Evolutionary conservation across 257 asterid species (phyloP), one percentile per base, ranked within the genome.

Genomic region (Osmanthus fragrans): DNA sequence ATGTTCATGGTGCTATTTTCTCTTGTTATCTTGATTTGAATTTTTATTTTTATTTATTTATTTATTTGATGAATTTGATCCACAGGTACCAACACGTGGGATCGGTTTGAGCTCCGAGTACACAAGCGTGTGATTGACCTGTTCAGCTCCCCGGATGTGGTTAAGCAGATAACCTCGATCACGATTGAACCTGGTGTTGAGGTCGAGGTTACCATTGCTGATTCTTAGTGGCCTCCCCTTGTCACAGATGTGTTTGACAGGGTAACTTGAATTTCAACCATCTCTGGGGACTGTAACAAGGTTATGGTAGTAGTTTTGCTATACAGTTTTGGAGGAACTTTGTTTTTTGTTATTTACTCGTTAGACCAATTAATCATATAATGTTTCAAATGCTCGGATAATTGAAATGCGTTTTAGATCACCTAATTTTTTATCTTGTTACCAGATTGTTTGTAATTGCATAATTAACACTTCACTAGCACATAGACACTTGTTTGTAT

Each of bases 121-220:
- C 94, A 89, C 88, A 89, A 89, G 67, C 86, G 94, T 0, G 89
- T 89, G 79, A 89, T 89, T 4, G 94, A 89, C 78, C 92, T 89
- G 49, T 89, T 87, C 87, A 89, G 94, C 56, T 87, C 92, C n/a
- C 88, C 92, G 1, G 89, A 89, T 33, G 94, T 89, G 4, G 94
- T 89, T 80, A 89, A 89, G 88, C 94, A 89, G 85, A 89, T 89
- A 66, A 87, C 94, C 81, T 89, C 92, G 2, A 89, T 89, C 70
- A 86, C 92, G 4, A 89, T 87, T 1, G 94, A 89, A 86, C 92
- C 92, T 64, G 92, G 92, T 77, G 92, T 88, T 0, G 90, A 88
- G 86, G 92, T 88, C 60, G 92, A 89, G 80, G 92, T 89, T 47
- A 89, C 90, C 64, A 89, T 89, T 37, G 94, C 92, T 0, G 92